Conservation (phyloP, 2,329 filamentous ascomycete species). For the Fusarium nurragi region DNA sequence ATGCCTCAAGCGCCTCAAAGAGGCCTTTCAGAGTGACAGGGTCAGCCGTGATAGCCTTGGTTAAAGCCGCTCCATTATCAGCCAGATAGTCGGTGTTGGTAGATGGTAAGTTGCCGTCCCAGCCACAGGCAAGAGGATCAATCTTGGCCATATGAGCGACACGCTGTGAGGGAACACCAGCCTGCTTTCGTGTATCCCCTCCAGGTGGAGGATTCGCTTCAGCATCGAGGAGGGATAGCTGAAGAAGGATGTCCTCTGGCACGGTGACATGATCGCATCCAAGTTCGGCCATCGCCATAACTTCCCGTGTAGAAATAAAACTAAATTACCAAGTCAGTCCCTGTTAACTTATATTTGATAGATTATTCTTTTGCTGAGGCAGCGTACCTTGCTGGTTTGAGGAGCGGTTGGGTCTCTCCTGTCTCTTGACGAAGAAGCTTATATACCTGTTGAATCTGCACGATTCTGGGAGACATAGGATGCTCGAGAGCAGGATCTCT, state of each 20-base stretch:
- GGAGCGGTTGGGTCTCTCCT: neutral
- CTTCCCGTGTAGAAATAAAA: slow-evolving; percentile 1
- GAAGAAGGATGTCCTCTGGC: neutral
- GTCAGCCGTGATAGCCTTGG: neutral
- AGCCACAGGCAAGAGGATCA: neutral
- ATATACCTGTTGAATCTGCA: neutral
- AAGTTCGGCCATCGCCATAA: slow-evolving; percentile 3
- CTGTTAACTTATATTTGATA: rapidly evolving
- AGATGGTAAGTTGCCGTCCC: neutral
- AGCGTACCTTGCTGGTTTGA: slow-evolving; percentile 7
- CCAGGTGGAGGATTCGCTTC: neutral
- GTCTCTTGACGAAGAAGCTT: neutral
- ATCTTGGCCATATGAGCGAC: neutral
- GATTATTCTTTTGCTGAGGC: rapidly evolving
- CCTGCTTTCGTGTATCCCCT: rapidly evolving
- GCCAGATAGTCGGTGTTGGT: neutral
- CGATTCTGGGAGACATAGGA: slow-evolving; percentile 8
- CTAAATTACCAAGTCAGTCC: neutral
- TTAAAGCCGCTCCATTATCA: neutral
- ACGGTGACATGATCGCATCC: slow-evolving; percentile 4
- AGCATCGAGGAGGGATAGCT: neutral
- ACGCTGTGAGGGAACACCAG: neutral
- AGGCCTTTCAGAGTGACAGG: neutral
- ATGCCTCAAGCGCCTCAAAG: neutral
- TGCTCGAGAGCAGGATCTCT: slow-evolving; percentile 13